Percentiles rank a stretch among this genome's conserved stretches.
phyloP scores from a whole-genome alignment of 345 rosid species.

The Eucalyptus dawsonii region DNA sequence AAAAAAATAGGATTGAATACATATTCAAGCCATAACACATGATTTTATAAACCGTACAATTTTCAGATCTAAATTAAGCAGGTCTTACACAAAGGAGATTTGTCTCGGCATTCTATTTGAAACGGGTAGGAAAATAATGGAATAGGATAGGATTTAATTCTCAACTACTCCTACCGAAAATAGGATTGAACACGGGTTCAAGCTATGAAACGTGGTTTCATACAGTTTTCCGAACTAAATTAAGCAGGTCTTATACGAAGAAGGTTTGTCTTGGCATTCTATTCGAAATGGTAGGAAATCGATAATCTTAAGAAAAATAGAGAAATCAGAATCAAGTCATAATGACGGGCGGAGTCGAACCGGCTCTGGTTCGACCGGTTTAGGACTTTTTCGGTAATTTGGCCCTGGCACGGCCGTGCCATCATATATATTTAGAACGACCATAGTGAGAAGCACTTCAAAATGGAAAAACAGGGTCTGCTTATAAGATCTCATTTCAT shows the following conservation, averaged over 20 bases:
- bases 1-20: background rate
- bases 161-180: background rate
- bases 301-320: background rate
- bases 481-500: background rate
- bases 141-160: background rate
- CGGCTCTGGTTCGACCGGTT: rapidly evolving
- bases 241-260: background rate
- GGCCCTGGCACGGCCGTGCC: rapidly evolving
- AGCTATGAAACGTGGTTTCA: background rate
- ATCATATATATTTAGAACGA: background rate
- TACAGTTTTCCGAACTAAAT: too few species aligned
- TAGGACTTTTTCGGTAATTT: background rate
- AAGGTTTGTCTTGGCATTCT: background rate
- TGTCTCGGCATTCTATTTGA: background rate
- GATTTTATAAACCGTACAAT: background rate
- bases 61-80: background rate
- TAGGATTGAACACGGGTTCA: background rate
- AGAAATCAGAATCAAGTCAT: background rate
- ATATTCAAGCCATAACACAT: background rate
- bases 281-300: background rate
- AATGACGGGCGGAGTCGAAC: rapidly evolving
- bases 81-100: background rate
- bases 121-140: background rate
- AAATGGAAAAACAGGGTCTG: background rate
- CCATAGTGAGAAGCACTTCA: background rate